These are phyloP conservation scores for Botrytis medusae DNA, from an alignment of 2,329 filamentous ascomycete genomes.

Conservation along the genomic window DNA sequence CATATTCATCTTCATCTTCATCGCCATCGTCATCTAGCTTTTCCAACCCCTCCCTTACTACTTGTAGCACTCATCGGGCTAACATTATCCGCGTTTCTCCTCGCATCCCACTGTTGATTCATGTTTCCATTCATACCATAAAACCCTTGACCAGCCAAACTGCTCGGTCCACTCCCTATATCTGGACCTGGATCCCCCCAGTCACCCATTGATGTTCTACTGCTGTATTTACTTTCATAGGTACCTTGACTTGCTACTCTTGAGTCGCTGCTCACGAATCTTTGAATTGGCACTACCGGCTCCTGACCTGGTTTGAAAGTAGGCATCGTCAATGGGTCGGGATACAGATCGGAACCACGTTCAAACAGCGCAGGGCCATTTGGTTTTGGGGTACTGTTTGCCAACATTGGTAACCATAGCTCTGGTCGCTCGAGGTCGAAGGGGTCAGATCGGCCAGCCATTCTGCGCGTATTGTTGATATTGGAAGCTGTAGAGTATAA, in stretches of 20 bases:
- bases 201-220: constrained; percentile 37
- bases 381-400: constrained; percentile 21
- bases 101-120: constrained; percentile 23
- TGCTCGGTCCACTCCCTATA: constrained; percentile 41
- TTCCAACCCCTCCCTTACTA: constrained; percentile 32
- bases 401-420: constrained; percentile 39
- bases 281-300: not conserved
- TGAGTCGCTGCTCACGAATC: constrained; percentile 6
- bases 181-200: constrained; percentile 58
- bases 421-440: constrained; percentile 62
- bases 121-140: constrained; percentile 17
- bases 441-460: constrained; percentile 62
- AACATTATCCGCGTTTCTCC: constrained; percentile 26
- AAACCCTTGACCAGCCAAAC: constrained; percentile 8
- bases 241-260: constrained; percentile 23
- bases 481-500: constrained; percentile 44
- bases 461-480: constrained; percentile 45
- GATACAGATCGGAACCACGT: constrained; percentile 6
- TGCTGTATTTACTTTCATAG: constrained; percentile 35
- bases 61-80: constrained; percentile 29
- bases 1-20: constrained; percentile 12
- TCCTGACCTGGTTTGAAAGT: not conserved
- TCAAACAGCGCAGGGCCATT: not conserved
- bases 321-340: constrained; percentile 5
- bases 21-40: constrained; percentile 29